Evolutionary conservation across 768 basidiomycete genomes (phyloP), one percentile per base, ranked within the genome.

Genomic region (Mycena polygramma): DNA sequence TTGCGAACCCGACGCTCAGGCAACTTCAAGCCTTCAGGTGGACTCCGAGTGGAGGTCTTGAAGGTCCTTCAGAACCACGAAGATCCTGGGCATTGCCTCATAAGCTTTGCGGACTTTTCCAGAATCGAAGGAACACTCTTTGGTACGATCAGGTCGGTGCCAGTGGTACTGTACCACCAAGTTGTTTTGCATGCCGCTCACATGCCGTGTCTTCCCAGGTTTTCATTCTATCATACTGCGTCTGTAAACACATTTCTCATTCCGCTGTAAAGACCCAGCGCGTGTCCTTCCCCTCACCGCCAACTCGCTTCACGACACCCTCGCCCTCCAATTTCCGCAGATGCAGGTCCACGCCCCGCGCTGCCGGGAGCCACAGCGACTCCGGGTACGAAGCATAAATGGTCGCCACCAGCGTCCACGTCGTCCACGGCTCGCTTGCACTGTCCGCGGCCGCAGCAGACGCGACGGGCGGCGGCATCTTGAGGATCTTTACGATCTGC

Each of bases 291-390:
- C 83, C 86, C 67, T 90, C 87, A 4, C 90, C 92, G 37, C 82
- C 85, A 13, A 88, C 66, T 26, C 76, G 79, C 68, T 77, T 80
- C 7, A 93, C 92, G 52, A 82, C 79, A 1, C 88, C 89, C 55
- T 97, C 95, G 1, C 76, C 80, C 74, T 89, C 84, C 61, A 96
- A 80, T 79, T 97, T 97, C 66, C 81, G 79, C 74, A 97, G 80
- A 78, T 97, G 96, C 66, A 94, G 78, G 55, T 88, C 81, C 2
- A 95, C 85, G 22, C 90, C 87, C 57, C 84, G 82, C n/a, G 91
- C 87, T 8, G 96, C 96, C 19, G 93, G 86, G 19, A 87, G 83
- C 89, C 92, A 92, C 54, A 96, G 75, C 1, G 86, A 84, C 75
- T 87, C 85, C 0, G 95, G 94, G 74, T 94, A 94, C 4, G 83